Conservation (phyloP, 2,329 filamentous ascomycete genomes). For the Clarireedia paspali region DNA sequence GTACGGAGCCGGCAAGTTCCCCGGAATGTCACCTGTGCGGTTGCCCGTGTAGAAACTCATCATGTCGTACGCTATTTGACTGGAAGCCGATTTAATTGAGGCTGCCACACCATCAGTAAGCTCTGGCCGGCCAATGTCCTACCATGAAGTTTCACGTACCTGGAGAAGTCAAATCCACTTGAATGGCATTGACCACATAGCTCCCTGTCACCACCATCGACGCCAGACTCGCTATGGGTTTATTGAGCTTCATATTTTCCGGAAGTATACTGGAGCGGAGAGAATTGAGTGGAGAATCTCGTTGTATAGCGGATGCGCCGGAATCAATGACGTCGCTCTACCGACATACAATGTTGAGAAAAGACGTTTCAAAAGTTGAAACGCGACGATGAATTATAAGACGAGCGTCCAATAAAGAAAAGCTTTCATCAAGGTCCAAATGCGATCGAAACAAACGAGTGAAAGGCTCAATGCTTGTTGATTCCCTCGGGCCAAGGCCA, state of each 20-base stretch:
- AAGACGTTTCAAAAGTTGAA: neutral
- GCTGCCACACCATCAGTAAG: slow-evolving; percentile 12
- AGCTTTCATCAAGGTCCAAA: neutral
- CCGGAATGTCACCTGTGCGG: slow-evolving; percentile 40
- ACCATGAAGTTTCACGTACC: slow-evolving; percentile 13
- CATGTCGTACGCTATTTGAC: slow-evolving; percentile 37
- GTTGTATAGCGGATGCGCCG: neutral
- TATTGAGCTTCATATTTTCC: neutral
- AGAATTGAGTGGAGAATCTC: too few species aligned
- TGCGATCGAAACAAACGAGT: neutral
- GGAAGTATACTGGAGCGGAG: neutral
- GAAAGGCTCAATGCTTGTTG: neutral
- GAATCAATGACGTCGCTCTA: neutral
- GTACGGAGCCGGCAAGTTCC: slow-evolving; percentile 45
- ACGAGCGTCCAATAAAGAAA: too few species aligned
- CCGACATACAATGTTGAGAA: neutral
- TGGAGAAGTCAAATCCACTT: slow-evolving; percentile 21
- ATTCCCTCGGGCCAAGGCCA: neutral
- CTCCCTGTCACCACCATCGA: slow-evolving; percentile 10
- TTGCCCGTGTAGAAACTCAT: slow-evolving; percentile 46
- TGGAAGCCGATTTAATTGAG: slow-evolving; percentile 28
- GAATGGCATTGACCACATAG: slow-evolving; percentile 16
- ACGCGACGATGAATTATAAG: too few species aligned
- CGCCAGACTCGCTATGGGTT: neutral
- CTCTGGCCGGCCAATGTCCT: neutral